Evolutionary conservation across 2,329 filamentous ascomycete species (phyloP).

Genomic region (Exophiala aquamarina): DNA sequence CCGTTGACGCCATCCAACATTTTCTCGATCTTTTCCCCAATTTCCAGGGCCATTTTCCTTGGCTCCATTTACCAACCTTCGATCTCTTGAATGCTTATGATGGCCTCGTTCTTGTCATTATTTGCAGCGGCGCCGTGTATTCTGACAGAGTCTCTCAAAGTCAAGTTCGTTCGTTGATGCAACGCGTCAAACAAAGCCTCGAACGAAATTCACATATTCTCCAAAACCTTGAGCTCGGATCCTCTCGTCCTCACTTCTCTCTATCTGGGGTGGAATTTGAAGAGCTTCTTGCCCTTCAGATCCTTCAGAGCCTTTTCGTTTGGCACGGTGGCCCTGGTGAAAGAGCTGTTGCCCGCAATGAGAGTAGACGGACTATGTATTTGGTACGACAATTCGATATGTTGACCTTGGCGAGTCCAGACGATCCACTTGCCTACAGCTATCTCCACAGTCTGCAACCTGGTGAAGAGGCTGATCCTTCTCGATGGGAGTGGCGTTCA

Average conservation of each 20-base stretch:
- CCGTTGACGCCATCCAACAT: slow-evolving; percentile 67
- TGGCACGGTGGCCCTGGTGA: slow-evolving; percentile 71
- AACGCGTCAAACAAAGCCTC: slow-evolving; percentile 54
- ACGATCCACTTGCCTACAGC: slow-evolving; percentile 53
- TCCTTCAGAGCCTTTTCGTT: slow-evolving; percentile 62
- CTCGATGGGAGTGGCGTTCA: slow-evolving; percentile 62
- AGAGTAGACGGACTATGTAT: slow-evolving; percentile 30
- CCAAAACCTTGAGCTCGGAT: slow-evolving; percentile 20
- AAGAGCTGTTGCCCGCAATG: slow-evolving; percentile 61
- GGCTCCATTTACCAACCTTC: slow-evolving; percentile 72
- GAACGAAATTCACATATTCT: slow-evolving; percentile 29
- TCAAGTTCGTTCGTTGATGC: slow-evolving; percentile 68
- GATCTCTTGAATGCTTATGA: slow-evolving; percentile 65
- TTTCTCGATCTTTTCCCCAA: slow-evolving; percentile 71
- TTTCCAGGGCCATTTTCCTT: slow-evolving; percentile 71
- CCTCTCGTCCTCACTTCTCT: slow-evolving; percentile 41
- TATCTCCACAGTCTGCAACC: slow-evolving; percentile 59
- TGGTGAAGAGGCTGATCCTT: slow-evolving; percentile 47
- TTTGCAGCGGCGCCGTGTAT: slow-evolving; percentile 73
- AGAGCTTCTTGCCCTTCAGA: slow-evolving; percentile 65
- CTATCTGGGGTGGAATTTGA: slow-evolving; percentile 41
- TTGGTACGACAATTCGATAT: slow-evolving; percentile 61
- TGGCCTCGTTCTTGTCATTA: slow-evolving; percentile 67
- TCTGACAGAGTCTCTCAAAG: slow-evolving; percentile 61
- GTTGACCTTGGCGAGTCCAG: slow-evolving; percentile 52